phyloP scores from a whole-genome alignment of 495 filamentous ascomycete genomes.

The Neurospora tetraspora region DNA sequence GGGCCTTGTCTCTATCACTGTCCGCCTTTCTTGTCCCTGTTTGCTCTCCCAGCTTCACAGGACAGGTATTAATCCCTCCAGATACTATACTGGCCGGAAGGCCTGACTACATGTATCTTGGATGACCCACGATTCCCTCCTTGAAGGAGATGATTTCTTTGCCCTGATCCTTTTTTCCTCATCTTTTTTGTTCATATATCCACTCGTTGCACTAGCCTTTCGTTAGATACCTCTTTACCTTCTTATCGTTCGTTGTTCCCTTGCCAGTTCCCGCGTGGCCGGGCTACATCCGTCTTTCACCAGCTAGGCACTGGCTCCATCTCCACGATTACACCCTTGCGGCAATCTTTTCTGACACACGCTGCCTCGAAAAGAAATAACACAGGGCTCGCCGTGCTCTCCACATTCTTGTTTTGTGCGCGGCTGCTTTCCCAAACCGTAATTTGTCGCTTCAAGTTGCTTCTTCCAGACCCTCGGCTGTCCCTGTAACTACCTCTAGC shows the following conservation, averaged over 20 bases:
- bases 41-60: conserved; percentile 4
- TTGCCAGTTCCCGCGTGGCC: conserved; percentile 4
- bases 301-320: conserved; percentile 7
- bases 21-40: conserved; percentile 4
- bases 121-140: background rate
- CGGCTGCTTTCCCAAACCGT: conserved; percentile 21
- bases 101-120: conserved; percentile 2
- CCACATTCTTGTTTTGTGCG: conserved; percentile 24
- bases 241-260: conserved; percentile 8
- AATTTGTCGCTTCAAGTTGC: conserved; percentile 19
- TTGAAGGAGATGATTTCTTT: conserved; percentile 1
- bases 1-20: background rate
- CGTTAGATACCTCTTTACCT: conserved; percentile 5
- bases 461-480: conserved; percentile 2
- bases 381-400: conserved; percentile 19
- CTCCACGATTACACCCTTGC: conserved; percentile 18
- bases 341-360: conserved; percentile 32
- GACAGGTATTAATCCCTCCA: conserved; percentile 5
- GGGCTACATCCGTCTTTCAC: background rate
- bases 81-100: conserved; percentile 1
- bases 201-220: conserved; percentile 7
- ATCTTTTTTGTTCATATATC: conserved; percentile 4
- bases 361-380: conserved; percentile 29
- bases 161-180: background rate
- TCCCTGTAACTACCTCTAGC: conserved; percentile 7